Conservation (phyloP, 2,329 filamentous ascomycete species). For the Ophiostoma tasmaniense region DNA sequence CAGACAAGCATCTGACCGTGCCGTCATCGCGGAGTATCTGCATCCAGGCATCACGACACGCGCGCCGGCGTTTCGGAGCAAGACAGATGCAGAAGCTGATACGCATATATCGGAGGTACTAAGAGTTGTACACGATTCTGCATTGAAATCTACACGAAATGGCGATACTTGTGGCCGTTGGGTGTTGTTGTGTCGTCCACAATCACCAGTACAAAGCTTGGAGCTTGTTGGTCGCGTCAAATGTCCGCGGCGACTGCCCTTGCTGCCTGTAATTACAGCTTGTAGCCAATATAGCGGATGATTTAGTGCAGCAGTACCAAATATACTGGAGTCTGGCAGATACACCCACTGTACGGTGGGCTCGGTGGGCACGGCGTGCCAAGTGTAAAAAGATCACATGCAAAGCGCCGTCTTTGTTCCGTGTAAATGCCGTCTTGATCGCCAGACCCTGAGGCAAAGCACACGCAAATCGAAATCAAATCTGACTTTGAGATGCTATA, state of each 20-base stretch:
- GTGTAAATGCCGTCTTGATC: not conserved
- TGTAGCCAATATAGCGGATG: not conserved
- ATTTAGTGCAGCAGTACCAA: not conserved
- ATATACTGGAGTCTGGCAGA: not conserved
- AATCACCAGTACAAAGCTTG: not conserved
- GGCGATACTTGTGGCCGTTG: not conserved
- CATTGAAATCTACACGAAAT: not conserved
- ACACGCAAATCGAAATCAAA: not conserved
- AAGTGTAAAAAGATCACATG: conserved; percentile 1
- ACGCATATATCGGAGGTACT: not conserved
- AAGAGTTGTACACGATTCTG: not conserved
- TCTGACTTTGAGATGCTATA: not conserved
- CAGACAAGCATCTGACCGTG: not conserved
- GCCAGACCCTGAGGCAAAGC: not conserved
- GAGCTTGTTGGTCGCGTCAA: not conserved
- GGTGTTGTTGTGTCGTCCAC: not conserved
- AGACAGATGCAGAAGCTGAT: not conserved
- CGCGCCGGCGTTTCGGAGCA: not conserved
- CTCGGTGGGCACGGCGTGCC: not conserved
- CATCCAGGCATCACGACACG: not conserved
- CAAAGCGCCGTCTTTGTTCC: not conserved
- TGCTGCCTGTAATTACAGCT: not conserved
- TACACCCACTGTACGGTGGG: not conserved
- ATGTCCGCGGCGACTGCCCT: conserved; percentile 6
- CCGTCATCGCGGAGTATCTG: not conserved